Evolutionary conservation across 2,329 filamentous ascomycete species (phyloP).

Genomic region (Triangularia verruculosa): DNA sequence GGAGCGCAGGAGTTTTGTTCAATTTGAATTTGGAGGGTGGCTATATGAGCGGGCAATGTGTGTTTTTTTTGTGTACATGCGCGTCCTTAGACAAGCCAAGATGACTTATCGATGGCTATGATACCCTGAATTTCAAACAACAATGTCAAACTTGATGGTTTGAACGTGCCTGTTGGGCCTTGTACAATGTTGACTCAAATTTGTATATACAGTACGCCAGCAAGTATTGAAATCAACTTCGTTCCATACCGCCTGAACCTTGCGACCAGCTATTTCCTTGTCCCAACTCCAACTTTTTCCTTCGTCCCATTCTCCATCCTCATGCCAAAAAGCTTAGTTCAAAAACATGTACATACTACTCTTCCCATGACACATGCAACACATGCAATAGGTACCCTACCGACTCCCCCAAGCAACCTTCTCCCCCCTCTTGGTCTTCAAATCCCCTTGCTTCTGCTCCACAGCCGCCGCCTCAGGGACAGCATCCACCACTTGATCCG

Average conservation of each 20-base stretch:
- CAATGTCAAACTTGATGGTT: neutral
- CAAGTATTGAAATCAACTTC: neutral
- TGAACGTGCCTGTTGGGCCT: neutral
- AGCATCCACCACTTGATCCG: conserved; percentile 28
- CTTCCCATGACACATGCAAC: neutral
- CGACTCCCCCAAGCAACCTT: conserved; percentile 39
- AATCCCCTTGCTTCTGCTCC: conserved; percentile 37
- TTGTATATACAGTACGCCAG: neutral
- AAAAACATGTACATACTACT: neutral
- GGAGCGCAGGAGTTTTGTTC: neutral
- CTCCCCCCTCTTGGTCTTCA: conserved; percentile 35
- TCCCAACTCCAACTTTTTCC: neutral
- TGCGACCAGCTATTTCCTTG: neutral
- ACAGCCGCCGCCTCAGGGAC: conserved; percentile 37
- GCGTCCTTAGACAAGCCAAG: neutral
- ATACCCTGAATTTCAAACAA: neutral
- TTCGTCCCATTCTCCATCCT: neutral
- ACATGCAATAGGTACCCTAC: neutral
- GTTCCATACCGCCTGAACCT: neutral
- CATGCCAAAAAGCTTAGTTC: neutral
- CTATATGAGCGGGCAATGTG: too few species aligned
- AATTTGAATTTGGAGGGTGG: neutral
- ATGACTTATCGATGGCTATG: neutral
- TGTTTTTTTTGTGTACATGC: neutral
- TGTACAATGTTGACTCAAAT: neutral